A percentile compares a stretch with the other conserved stretches of the same genome.
phyloP scores from a whole-genome alignment of 148 eudicot species.

The Linanthus parryae region DNA sequence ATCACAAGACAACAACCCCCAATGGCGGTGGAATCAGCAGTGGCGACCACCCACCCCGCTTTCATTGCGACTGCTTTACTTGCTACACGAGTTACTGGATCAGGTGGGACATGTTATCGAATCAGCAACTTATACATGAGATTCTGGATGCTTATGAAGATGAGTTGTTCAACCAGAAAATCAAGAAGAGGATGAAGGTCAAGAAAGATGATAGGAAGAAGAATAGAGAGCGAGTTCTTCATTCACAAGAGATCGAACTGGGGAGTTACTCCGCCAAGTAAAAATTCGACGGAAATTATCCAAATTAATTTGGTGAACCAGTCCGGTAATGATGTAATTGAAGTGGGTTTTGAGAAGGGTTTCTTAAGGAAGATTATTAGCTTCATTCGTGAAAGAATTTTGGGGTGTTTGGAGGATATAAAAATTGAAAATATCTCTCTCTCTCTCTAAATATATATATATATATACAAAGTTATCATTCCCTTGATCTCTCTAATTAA shows the following conservation, averaged over 20 bases:
- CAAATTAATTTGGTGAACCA: too few relatives aligned
- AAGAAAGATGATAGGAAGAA: slow-evolving; percentile 10
- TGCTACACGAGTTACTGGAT: slow-evolving; percentile 33
- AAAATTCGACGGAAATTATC: too few relatives aligned
- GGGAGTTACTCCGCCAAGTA: slow-evolving; percentile 3
- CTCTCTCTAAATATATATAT: too few relatives aligned
- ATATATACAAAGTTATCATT: too few relatives aligned
- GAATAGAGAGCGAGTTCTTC: too few relatives aligned
- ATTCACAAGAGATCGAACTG: too few relatives aligned
- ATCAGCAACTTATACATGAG: slow-evolving; percentile 25
- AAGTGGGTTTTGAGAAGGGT: slow-evolving; percentile 30
- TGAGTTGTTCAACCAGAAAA: slow-evolving; percentile 10
- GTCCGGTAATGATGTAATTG: too few relatives aligned
- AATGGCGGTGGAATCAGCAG: too few relatives aligned
- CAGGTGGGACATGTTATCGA: slow-evolving; percentile 23
- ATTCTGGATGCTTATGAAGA: slow-evolving; percentile 31
- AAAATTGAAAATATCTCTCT: too few relatives aligned
- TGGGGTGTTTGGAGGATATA: slow-evolving; percentile 67
- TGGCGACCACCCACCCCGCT: slow-evolving; percentile 13
- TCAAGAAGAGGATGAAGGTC: slow-evolving; percentile 11
- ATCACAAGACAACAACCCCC: too few relatives aligned
- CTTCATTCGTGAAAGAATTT: slow-evolving; percentile 59
- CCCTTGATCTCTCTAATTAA: too few relatives aligned
- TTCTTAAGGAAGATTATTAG: slow-evolving; percentile 51
- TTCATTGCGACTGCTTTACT: slow-evolving; percentile 22